Evolutionary conservation across 768 basidiomycete species (phyloP), one percentile per base, ranked within the genome.

Genomic region (Naganishia friedmannii): DNA sequence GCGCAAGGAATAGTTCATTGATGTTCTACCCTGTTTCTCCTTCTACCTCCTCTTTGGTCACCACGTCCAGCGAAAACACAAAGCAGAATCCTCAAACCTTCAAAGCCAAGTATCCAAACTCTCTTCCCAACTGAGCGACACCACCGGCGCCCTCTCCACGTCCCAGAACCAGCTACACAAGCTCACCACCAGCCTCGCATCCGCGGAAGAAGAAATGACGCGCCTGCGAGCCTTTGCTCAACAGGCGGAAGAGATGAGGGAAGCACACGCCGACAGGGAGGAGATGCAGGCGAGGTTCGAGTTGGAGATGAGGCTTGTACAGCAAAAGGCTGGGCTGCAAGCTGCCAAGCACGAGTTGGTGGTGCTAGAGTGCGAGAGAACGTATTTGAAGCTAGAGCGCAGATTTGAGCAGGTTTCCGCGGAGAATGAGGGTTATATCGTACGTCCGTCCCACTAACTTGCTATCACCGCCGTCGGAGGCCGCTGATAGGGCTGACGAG

Each of bases 121-220:
- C 23, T 23, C 34, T 26, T 13, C 60, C 2, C 60, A 63, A 29
- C 60, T 63, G 42, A 63, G 46, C 3, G 60, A 63, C 23, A 63
- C 60, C n/a, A 63, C 39, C 5, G 60, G 60, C 39, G 60, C 60
- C 39, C 60, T 63, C 60, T 23, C 26, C 60, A 63, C 60, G 7
- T 63, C 60, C 10, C 60, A 63, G 26, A 63, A 63, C 60, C 60
- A 63, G 39, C 60, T 63, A 26, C 60, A 37, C 32, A 63, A 46
- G 32, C 23, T 45, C 8, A 42, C 46, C 28, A n/a, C 60, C 39
- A 19, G 60, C 10, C 32, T 63, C 5, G 5, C 37, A 17, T 42
- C 60, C 23, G 60, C 60, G 1, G 26, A 28, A 23, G 42, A 63
- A 8, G 60, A 63, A 21, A 63, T 63, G 26, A 29, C 60, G 7